Base-by-base conservation (phyloP, 805 yeast species). In the Candida anglica region DNA sequence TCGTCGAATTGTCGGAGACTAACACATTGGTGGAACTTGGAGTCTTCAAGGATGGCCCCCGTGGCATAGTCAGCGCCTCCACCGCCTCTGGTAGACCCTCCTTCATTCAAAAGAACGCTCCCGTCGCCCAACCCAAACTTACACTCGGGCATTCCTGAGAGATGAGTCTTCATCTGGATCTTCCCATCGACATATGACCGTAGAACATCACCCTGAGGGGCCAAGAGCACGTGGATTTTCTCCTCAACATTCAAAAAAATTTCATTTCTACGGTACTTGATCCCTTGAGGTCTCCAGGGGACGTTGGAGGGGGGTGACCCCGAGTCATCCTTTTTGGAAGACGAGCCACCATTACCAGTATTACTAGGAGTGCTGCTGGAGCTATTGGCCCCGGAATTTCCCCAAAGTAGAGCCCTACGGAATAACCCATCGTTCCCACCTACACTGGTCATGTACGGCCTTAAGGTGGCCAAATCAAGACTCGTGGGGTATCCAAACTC, bases 21-120 rank as follows among this genome's bases (percentile, higher is more conserved):
- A 17, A 87, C 96, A 56, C 95, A 85, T 47, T 86, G 91, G 57
- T 87, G 96, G 58, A 87, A 83, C 43, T 82, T 86, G 46, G 85
- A 79, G 53, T 87, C 94, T 45, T 82, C 86, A 8, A 88, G 60
- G 0, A 69, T 49, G 4, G 79, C 84, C 22, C 70, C 60, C 15
- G 11, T 15, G 15, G 32, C 21, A 10, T n/a, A n/a, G 6, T n/a
- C 27, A 10, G 27, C 27, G 15, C 10, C 15, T 16, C 19, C 30
- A 15, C 38, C 45, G 21, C 15, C 16, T 15, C 32, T 14, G 21
- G 20, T 9, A 17, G 15, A 16, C 14, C 21, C 28, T 13, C 23
- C 31, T 11, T 13, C 28, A 28, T 41, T 42, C n/a, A 54, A 34
- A 24, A 56, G 37, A 9, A 50, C 41, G 17, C 57, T 52, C 28